A percentile compares a stretch with the other conserved stretches of the same genome.
Conservation (phyloP, 2,329 filamentous ascomycete species). For the Coniochaeta sp. region DNA sequence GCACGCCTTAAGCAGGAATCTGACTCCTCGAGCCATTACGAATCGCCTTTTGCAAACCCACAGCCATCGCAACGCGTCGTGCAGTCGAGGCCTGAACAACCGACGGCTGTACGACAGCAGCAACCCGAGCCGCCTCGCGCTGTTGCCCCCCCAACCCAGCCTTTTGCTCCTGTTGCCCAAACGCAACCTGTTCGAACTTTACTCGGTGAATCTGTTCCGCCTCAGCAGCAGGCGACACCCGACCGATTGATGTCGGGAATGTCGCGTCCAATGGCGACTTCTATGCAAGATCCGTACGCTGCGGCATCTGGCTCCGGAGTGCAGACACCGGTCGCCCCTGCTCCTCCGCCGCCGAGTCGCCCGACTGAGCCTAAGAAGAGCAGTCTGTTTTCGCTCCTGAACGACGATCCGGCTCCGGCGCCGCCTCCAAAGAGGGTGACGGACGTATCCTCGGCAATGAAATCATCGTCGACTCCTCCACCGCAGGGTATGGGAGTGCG, state of each 20-base stretch:
- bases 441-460: conserved; percentile 35
- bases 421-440: conserved; percentile 40
- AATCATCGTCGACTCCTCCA: conserved; percentile 44
- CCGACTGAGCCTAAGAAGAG: conserved; percentile 53
- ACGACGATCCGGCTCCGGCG: conserved; percentile 50
- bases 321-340: conserved; percentile 23
- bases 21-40: conserved; percentile 37
- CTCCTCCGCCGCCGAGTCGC: conserved; percentile 31
- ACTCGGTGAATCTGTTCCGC: conserved; percentile 25
- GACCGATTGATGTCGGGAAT: conserved; percentile 29
- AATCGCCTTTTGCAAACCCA: conserved; percentile 30
- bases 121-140: conserved; percentile 36
- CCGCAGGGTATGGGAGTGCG: conserved; percentile 37
- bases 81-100: conserved; percentile 31
- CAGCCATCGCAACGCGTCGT: conserved; percentile 31
- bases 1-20: conserved; percentile 44
- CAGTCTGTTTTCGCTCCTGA: conserved; percentile 56
- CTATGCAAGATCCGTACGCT: conserved; percentile 16
- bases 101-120: conserved; percentile 29
- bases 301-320: conserved; percentile 7
- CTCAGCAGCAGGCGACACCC: conserved; percentile 27
- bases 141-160: conserved; percentile 23
- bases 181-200: conserved; percentile 24
- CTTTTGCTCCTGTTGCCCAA: conserved; percentile 26
- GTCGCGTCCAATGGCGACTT: conserved; percentile 24